Conservation (phyloP, 2,329 filamentous ascomycete genomes). For the Boeremia exigua region DNA sequence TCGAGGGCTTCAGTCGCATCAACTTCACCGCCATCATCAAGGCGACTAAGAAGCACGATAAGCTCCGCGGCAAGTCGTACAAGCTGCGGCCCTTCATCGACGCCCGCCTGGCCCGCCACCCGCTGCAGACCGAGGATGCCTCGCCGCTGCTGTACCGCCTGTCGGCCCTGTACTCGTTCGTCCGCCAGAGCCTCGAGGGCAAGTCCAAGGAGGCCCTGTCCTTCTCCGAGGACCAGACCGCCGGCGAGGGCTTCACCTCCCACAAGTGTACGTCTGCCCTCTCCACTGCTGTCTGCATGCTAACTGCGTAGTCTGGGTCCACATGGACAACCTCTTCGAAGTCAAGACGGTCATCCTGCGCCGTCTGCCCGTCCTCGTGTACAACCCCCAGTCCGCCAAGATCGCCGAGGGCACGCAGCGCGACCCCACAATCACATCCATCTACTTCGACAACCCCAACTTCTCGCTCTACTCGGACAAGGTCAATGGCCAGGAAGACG, state of each 20-base stretch:
- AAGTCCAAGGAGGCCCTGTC: conserved; percentile 53
- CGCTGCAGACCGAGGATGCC: conserved; percentile 96
- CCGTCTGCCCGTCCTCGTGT: conserved; percentile 87
- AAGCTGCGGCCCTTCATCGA: conserved; percentile 90
- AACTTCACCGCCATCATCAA: conserved; percentile 99
- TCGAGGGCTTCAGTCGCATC: conserved; percentile 93
- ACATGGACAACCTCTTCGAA: conserved; percentile 92
- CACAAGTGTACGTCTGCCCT: conserved; percentile 73
- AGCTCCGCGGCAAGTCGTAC: conserved; percentile 85
- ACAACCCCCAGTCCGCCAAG: conserved; percentile 86
- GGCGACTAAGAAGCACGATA: conserved; percentile 98
- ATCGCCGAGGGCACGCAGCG: conserved; percentile 76
- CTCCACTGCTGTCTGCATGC: background rate
- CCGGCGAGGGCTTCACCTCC: conserved; percentile 75
- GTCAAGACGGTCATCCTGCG: conserved; percentile 96
- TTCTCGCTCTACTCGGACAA: conserved; percentile 90
- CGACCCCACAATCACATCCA: conserved; percentile 90
- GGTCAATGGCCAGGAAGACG: conserved; percentile 75
- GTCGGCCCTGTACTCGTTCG: conserved; percentile 94
- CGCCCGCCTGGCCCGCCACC: conserved; percentile 82
- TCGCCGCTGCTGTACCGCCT: conserved; percentile 85
- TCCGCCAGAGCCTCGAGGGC: conserved; percentile 80
- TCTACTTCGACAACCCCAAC: conserved; percentile 90
- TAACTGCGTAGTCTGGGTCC: conserved; percentile 77
- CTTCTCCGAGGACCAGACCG: conserved; percentile 50